Evolutionary conservation across 306 rosid genomes (phyloP), one percentile per base, ranked within the genome.

Genomic region (Vigna radiata): DNA sequence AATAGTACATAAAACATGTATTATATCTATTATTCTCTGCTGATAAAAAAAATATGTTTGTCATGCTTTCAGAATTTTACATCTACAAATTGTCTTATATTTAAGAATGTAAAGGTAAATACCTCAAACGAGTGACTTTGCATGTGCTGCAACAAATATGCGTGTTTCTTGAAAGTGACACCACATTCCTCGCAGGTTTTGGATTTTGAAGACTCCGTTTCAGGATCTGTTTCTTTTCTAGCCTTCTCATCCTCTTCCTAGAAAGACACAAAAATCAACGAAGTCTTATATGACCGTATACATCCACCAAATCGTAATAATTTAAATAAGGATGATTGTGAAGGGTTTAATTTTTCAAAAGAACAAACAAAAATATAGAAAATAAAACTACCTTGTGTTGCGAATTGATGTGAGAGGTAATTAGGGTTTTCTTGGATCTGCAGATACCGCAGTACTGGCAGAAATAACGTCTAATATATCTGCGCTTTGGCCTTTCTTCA

Each of bases 71-170:
- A 23, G 15, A 3, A 7, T 27, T 59, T 25, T 2, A 25, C 9
- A 11, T 5, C 12, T 8, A 41, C 2, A 58, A 55, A 15, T 10
- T 11, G 6, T 44, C 5, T 44, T 44, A 1, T 44, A 14, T 10
- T 19, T 10, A 60, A 27, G 16, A 7, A 27, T 13, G 10, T 18
- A 16, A 63, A 17, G 14, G 16, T 12, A 81, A 62, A 72, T 92
- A 95, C 99, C 97, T 92, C 90, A 47, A 83, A 73, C 0, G 94
- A 89, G 85, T 95, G 99, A 61, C 97, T 86, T 76, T 31, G 92
- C 96, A 90, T 90, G 55, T 92, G 97, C 64, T 92, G 97, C 70
- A 84, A 78, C 82, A 90, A 82, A 78, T 92, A 79, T 9, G 97
- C 94, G 46, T 88, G 94, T 61, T 92, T 92, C 46, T 78, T 90